Base-by-base conservation (phyloP, 805 yeast species). In the Gaillardinia entomophila region DNA sequence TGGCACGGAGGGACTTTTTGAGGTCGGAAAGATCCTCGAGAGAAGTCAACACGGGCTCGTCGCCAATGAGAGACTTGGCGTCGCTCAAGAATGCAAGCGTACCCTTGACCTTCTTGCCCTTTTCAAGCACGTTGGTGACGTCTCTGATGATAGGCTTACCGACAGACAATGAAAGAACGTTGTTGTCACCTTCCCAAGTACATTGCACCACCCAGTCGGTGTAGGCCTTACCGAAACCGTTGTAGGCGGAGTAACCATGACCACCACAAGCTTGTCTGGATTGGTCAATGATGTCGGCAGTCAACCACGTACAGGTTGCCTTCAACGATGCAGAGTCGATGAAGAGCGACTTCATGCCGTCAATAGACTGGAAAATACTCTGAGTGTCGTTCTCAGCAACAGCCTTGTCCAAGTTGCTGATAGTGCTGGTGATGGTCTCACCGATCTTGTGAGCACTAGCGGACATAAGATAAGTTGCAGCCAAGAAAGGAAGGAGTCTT, bases 131-230 rank as follows among this genome's bases (percentile, higher is more conserved):
- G 11, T 24, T 18, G n/a, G 25, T 27, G 1, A 22, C 14, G 4
- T 45, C 38, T 29, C 41, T 39, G 31, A 43, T 43, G 22, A 45
- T 30, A 4, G 46, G 49, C 38, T 46, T 46, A 4, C 49, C 50
- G 11, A 40, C 48, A 6, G 49, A 42, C 47, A 46, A 42, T 25
- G 47, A 45, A 34, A 46, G 39, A 27, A 46, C 48, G 3, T 47
- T 42, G 34, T 46, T 46, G 43, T 46, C 50, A 22, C 50, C 50
- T 22, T 46, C 50, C 50, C 50, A 46, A 6, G 50, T 46, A 27
- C 50, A 46, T 30, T 46, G 50, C 23, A 46, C 50, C 16, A 43
- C 50, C 49, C 49, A 46, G 41, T 46, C 50, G 28, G 38, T 40
- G 38, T 33, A 46, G 3, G 43, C 41, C 35, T 41, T 42, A 12